Evolutionary conservation across 73 alveolate species (phyloP).

Genomic region (Stentor roeselii): DNA sequence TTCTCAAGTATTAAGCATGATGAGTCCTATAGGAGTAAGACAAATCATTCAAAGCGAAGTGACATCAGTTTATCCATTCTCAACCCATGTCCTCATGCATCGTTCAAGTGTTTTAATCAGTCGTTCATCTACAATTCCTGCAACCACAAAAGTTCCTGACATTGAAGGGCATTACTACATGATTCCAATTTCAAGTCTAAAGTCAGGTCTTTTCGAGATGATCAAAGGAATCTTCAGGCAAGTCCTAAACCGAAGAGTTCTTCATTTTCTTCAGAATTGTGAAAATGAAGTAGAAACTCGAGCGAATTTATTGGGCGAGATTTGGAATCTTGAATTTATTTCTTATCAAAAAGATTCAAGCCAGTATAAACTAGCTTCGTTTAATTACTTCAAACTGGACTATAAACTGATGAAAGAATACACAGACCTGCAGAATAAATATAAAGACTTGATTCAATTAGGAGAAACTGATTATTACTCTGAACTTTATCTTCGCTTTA

Average conservation of each 20-base stretch:
- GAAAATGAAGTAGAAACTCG: neutral
- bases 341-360: neutral
- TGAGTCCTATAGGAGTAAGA: neutral
- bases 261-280: neutral
- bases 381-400: neutral
- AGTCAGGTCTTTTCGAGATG: neutral
- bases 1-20: neutral
- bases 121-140: neutral
- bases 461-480: neutral
- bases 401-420: neutral
- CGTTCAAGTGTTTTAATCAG: neutral
- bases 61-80: neutral
- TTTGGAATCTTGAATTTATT: conserved; percentile 4
- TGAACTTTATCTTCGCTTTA: neutral
- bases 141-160: neutral
- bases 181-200: neutral
- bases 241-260: neutral
- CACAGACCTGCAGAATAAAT: neutral
- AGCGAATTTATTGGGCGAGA: neutral
- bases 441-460: neutral
- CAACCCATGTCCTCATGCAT: neutral
- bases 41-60: neutral
- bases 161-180: neutral
- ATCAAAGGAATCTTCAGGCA: neutral
- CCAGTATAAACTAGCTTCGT: neutral